Percentiles rank a stretch among this genome's conserved stretches.
Conservation (phyloP, 2,329 filamentous ascomycete genomes). For the Trichoderma sp. region DNA sequence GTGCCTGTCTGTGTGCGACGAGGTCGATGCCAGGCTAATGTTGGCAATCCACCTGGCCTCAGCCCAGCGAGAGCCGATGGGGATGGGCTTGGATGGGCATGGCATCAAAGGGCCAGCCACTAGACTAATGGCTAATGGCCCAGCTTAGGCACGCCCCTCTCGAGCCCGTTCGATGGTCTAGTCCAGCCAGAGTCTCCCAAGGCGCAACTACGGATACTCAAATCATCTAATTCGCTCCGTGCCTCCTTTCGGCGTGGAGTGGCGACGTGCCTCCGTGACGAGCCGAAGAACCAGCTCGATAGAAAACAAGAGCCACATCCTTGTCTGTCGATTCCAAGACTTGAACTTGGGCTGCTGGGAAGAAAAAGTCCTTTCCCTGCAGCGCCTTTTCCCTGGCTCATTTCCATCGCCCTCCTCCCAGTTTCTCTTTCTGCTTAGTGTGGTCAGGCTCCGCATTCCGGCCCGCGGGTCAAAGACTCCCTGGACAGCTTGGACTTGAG, state of each 20-base stretch:
- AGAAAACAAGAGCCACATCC: background rate
- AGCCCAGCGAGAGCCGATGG: slow-evolving; percentile 17
- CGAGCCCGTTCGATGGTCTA: background rate
- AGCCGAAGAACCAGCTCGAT: background rate
- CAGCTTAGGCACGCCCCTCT: background rate
- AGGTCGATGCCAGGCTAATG: background rate
- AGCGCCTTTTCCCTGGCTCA: background rate
- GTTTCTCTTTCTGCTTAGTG: slow-evolving; percentile 10
- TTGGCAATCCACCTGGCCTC: background rate
- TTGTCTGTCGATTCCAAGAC: background rate
- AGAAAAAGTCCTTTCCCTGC: background rate
- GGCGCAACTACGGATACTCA: background rate
- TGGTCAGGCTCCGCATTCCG: slow-evolving; percentile 19
- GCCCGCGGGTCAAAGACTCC: background rate
- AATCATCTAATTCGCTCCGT: slow-evolving; percentile 6
- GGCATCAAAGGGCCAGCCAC: background rate
- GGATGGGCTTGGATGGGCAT: background rate
- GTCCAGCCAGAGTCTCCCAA: background rate
- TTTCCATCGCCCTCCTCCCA: background rate
- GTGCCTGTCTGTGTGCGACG: background rate
- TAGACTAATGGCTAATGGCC: background rate
- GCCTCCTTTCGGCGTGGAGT: background rate
- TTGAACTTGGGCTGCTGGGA: background rate
- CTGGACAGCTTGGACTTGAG: background rate
- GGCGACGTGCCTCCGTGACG: slow-evolving; percentile 5